Base-by-base conservation (phyloP, 2,329 filamentous ascomycete species). In the Colletotrichum tabaci region DNA sequence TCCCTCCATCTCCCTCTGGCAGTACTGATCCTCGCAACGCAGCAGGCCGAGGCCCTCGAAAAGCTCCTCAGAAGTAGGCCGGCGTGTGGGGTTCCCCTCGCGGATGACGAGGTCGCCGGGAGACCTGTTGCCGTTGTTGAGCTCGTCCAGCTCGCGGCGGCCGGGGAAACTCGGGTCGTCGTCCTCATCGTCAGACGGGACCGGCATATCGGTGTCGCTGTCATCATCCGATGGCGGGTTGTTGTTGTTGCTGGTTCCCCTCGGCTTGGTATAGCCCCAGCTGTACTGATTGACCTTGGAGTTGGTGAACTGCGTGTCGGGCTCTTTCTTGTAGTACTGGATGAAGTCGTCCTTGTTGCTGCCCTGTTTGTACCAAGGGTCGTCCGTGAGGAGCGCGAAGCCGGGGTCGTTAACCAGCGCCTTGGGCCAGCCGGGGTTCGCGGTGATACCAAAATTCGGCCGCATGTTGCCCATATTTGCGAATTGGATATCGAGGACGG, bases 351-450 rank as follows among this genome's bases (percentile, higher is more conserved):
- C 13, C 13, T 35, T 26, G 40, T 49, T 49, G 50, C 18, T 30
- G 52, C 26, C 52, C 13, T 57, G 63, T 15, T 66, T 23, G 47
- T 77, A 75, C 52, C 64, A 76, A 15, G 55, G 58, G 40, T 76
- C 75, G 42, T 69, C 67, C 9, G 47, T 65, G 9, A 76, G 55
- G 7, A 77, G 73, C 6, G 69, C 72, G 30, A 76, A 77, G 18
- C 73, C 74, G 0, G 74, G 74, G 57, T 77, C 76, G 7, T 49
- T 8, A 9, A 71, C 67, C 35, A 74, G 71, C 1, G 18, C 40
- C 12, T 12, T 50, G 8, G 74, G 74, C 73, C 72, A 76, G 72
- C 76, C 76, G 4, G 70, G 67, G 67, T 77, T 77, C 15, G 65
- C 67, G 30, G 50, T 23, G 55, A 77, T 65, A 16, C 74, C 74